Evolutionary conservation across 2,329 filamentous ascomycete species (phyloP), one percentile per base, ranked within the genome.

Genomic region (Tolypocladium nubicola): DNA sequence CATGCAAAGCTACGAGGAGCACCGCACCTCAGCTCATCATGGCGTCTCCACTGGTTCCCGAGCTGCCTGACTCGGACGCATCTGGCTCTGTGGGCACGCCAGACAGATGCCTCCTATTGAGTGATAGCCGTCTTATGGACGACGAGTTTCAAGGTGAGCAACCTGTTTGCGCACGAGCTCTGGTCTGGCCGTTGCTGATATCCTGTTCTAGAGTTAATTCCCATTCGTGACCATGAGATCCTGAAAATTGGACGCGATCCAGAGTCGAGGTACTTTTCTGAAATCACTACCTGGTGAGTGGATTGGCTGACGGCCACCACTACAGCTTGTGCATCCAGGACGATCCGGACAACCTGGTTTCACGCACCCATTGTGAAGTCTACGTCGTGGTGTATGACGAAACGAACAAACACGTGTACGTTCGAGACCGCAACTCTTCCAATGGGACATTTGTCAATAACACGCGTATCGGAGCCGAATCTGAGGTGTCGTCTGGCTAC

Each of bases 381-480:
- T 84, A 83, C 64, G 77, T 76, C 1, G 69, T 84, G 45, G 65
- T 76, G 11, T 81, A 82, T 59, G 79, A 82, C 50, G 65, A 68
- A 23, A 68, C 66, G 10, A 57, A 68, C 61, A 70, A 71, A 50
- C 67, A 81, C 56, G 67, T 84, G 45, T 84, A 82, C 60, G 79
- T 82, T 35, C 77, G 81, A 16, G 82, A 85, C 61, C 75, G 78
- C 30, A 75, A 76, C 55, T 83, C 81, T 5, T 70, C 69, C 19
- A 79, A 79, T 56, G 81, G 81, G 2, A 84, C 81, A 0, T 77
- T 71, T 55, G 75, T 84, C 41, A 81, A 83, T 57, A 72, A 67
- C 1, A 53, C 64, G 0, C 67, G 73, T 19, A 75, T 82, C 56
- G 79, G 77, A 1, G 63, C 64, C n/a, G 67, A 66, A 1, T 65